A percentile compares a stretch with the other conserved stretches of the same genome.
These are phyloP conservation scores for Saitoella complicata DNA, from an alignment of 805 yeast genomes.

Conservation along the genomic window DNA sequence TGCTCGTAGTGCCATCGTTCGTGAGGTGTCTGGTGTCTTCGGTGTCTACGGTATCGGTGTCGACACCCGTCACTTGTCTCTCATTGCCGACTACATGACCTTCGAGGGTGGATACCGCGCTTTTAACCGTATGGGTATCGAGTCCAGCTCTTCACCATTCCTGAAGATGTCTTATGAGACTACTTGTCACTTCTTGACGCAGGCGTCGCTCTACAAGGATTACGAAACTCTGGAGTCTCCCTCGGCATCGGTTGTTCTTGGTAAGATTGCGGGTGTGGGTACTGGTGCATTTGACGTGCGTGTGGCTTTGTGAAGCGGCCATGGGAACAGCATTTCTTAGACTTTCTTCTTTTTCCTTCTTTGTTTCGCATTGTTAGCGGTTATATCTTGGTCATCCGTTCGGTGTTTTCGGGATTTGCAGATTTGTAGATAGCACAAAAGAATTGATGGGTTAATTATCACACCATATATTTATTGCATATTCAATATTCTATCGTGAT, in stretches of 20 bases:
- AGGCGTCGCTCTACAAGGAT: conserved; percentile 87
- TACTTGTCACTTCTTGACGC: conserved; percentile 90
- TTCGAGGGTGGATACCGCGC: conserved; percentile 95
- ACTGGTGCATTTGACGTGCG: conserved; percentile 84
- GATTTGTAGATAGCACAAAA: too few species aligned
- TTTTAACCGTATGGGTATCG: conserved; percentile 96
- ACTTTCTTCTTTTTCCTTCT: too few species aligned
- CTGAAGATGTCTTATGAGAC: conserved; percentile 99
- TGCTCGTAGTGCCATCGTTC: conserved; percentile 91
- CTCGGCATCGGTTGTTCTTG: conserved; percentile 82
- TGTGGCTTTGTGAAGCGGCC: background rate
- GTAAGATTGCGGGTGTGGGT: conserved; percentile 81
- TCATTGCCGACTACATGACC: conserved; percentile 98
- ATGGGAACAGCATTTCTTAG: background rate
- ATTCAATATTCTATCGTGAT: too few species aligned
- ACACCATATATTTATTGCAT: too few species aligned
- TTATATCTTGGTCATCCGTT: too few species aligned
- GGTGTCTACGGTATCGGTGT: conserved; percentile 91
- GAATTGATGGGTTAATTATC: too few species aligned
- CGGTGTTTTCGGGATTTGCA: too few species aligned
- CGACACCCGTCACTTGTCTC: conserved; percentile 82
- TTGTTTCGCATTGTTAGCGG: too few species aligned
- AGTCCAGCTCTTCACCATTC: conserved; percentile 84
- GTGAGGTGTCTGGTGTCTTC: conserved; percentile 90
- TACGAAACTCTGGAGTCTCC: conserved; percentile 81